Conservation (phyloP, 495 filamentous ascomycete species). For the Penicillium salamii region DNA sequence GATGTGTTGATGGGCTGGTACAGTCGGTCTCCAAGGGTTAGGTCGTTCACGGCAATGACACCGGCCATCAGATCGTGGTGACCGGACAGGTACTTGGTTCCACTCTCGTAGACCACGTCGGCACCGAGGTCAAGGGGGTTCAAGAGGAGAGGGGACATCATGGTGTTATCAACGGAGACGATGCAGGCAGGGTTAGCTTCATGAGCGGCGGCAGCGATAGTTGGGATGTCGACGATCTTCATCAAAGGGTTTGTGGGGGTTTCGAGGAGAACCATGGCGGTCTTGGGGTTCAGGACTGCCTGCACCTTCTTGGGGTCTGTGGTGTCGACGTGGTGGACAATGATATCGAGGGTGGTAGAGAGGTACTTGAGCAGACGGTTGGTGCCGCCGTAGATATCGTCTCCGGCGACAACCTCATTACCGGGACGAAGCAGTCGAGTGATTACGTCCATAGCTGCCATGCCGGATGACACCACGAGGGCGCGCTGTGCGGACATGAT, state of each 20-base stretch:
- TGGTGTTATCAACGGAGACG: conserved; percentile 95
- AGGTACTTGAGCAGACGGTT: conserved; percentile 92
- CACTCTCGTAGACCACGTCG: conserved; percentile 95
- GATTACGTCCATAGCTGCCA: conserved; percentile 96
- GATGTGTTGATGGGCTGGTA: conserved; percentile 96
- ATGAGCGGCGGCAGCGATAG: conserved; percentile 72
- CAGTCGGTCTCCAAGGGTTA: conserved; percentile 76
- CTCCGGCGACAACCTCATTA: conserved; percentile 94
- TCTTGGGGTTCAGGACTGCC: conserved; percentile 69
- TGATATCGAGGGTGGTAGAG: conserved; percentile 77
- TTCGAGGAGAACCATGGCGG: conserved; percentile 93
- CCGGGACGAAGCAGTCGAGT: conserved; percentile 89
- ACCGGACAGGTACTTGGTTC: conserved; percentile 95
- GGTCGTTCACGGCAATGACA: conserved; percentile 85
- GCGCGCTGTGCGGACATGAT: conserved; percentile 94
- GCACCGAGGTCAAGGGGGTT: conserved; percentile 93
- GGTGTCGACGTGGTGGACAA: conserved; percentile 95
- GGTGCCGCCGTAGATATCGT: conserved; percentile 95
- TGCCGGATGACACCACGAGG: conserved; percentile 90
- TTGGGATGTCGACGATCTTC: conserved; percentile 90
- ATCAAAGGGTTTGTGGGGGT: conserved; percentile 97
- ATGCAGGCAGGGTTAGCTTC: conserved; percentile 75
- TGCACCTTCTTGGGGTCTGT: conserved; percentile 67
- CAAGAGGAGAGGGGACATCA: conserved; percentile 89
- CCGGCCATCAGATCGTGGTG: conserved; percentile 99